Evolutionary conservation across 106 monocot genomes (phyloP).

Genomic region (Allium sativum): DNA sequence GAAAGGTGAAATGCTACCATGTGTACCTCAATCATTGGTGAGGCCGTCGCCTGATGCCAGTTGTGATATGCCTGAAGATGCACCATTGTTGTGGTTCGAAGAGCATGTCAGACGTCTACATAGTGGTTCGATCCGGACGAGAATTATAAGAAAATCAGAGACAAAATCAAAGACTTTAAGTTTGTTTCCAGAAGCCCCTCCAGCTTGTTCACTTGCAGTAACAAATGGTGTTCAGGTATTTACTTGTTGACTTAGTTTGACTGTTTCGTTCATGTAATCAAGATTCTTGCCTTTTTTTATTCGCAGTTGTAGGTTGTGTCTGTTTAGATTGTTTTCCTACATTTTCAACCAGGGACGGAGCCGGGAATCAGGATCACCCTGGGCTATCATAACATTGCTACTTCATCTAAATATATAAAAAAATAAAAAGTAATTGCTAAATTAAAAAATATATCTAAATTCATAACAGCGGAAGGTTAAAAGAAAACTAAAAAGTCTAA

Average conservation of each 20-base stretch:
- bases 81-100: constrained; percentile 77
- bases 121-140: constrained; percentile 52
- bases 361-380: no score
- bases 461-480: no score
- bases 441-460: no score
- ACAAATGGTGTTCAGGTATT: constrained; percentile 93
- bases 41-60: constrained; percentile 8
- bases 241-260: not conserved
- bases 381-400: no score
- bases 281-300: no score
- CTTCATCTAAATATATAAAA: no score
- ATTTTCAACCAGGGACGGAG: no score
- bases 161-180: constrained; percentile 23
- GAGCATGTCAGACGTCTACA: constrained; percentile 62
- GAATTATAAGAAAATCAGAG: constrained; percentile 1
- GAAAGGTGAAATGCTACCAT: constrained; percentile 62
- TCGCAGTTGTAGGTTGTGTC: no score
- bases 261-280: no score
- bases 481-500: no score
- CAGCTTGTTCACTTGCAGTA: constrained; percentile 54
- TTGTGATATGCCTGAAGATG: constrained; percentile 16
- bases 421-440: no score
- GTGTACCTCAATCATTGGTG: constrained; percentile 56
- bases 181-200: constrained; percentile 66
- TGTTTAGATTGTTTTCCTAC: no score